Conservation (phyloP, 495 filamentous ascomycete genomes). For the Poronia punctata region DNA sequence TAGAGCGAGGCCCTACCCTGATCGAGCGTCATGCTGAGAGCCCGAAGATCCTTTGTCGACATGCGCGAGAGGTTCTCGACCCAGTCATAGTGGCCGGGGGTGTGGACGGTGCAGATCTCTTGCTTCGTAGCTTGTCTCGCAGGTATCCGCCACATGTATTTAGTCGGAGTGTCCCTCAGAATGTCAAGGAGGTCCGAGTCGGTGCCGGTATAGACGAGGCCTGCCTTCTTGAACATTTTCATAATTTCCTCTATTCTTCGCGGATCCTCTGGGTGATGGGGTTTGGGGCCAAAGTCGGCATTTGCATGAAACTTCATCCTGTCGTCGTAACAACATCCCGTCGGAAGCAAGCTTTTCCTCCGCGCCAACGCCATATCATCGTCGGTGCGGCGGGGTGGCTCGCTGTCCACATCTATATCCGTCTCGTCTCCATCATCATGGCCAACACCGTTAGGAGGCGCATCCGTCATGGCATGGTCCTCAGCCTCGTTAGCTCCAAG, state of each 20-base stretch:
- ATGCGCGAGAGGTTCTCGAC: conserved; percentile 52
- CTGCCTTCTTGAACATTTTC: conserved; percentile 69
- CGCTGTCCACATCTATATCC: conserved; percentile 22
- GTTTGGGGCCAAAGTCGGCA: conserved; percentile 54
- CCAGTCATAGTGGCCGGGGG: conserved; percentile 66
- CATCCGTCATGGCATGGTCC: conserved; percentile 29
- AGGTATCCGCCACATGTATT: conserved; percentile 67
- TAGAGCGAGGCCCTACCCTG: conserved; percentile 78
- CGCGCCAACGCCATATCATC: conserved; percentile 9
- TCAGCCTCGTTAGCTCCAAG: conserved; percentile 33
- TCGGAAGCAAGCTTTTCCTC: conserved; percentile 43
- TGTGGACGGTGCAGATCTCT: conserved; percentile 76
- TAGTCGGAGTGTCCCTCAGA: conserved; percentile 39
- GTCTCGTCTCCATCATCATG: conserved; percentile 20
- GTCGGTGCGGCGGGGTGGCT: conserved; percentile 10
- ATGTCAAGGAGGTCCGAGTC: conserved; percentile 39
- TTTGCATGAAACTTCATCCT: conserved; percentile 92
- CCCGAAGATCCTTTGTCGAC: conserved; percentile 54
- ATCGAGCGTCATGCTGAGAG: conserved; percentile 49
- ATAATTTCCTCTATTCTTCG: conserved; percentile 85
- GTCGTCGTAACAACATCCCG: conserved; percentile 81
- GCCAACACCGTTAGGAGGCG: conserved; percentile 31
- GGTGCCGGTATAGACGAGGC: conserved; percentile 55
- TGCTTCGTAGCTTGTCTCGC: conserved; percentile 65
- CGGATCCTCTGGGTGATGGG: conserved; percentile 91